Base-by-base conservation (phyloP, 257 asterid genomes). In the Galeopsis tetrahit region DNA sequence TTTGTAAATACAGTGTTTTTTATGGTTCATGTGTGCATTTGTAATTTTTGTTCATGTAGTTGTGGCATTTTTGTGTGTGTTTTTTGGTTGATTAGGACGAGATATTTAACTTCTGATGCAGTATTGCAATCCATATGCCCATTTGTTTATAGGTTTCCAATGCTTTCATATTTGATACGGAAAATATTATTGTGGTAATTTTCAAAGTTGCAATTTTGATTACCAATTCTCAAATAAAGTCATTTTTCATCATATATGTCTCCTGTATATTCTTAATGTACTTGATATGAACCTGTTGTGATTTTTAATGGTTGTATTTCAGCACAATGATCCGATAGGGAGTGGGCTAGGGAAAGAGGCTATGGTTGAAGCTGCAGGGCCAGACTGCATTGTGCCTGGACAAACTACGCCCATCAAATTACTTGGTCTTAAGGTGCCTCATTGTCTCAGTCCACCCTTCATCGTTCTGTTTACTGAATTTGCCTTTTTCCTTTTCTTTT, bases 361-460 rank as follows among this genome's bases (percentile, higher is more conserved):
- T 38, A 70, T 94, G 11, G 84, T 90, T 72, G 99, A 94, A 83
- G 89, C 99, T 57, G 98, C 99, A 2, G 99, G 98, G 0, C 96
- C 97, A 7, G 99, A 94, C 73, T 94, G 97, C 81, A 84, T 91
- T 74, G 96, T 94, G 66, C 99, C 97, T 10, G 98, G 99, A 57
- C 97, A 85, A 86, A 49, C 68, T 76, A 57, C 76, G 51, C 99
- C 97, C 7, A 44, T 94, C 79, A 94, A 88, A 74, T 68, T 94
- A 77, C 89, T 94, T 62, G 99, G 97, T 75, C 85, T 94, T 35
- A 91, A 89, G 99, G 99, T 91, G 79, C 71, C 59, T 51, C 69
- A 71, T 61, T 59, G 5, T 57, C 13, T 21, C 49, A 4, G 33
- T 75, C 15, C 40, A 42, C 53, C 9, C 48, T 79, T 60, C 35